Percentiles rank a stretch among this genome's conserved stretches.
Evolutionary conservation across 23 red algal genomes (phyloP).

Genomic region (Gracilaria domingensis): DNA sequence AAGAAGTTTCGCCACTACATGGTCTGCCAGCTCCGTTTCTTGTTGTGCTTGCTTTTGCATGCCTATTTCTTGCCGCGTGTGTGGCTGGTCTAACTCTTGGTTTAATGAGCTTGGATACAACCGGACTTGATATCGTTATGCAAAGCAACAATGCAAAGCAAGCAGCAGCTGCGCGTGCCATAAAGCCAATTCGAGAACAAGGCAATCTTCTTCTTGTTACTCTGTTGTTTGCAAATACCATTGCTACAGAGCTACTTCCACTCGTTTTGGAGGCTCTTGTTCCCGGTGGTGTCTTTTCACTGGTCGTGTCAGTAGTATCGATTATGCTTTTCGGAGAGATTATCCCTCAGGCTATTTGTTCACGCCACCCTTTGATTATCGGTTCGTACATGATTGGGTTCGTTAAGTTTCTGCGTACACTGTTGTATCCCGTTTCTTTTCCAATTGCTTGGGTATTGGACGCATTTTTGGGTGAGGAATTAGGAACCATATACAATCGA

Average conservation of each 20-base stretch:
- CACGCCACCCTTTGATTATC: conserved; percentile 80
- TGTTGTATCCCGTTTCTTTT: conserved; percentile 84
- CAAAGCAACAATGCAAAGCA: conserved; percentile 75
- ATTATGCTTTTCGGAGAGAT: conserved; percentile 96
- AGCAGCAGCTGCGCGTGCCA: conserved; percentile 67
- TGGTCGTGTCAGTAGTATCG: conserved; percentile 68
- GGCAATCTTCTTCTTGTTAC: conserved; percentile 96
- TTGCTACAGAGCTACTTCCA: conserved; percentile 81
- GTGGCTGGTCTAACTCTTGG: conserved; percentile 96
- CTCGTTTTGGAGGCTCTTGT: conserved; percentile 82
- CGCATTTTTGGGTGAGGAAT: conserved; percentile 83
- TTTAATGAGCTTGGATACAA: conserved; percentile 87
- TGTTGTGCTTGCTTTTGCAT: conserved; percentile 77
- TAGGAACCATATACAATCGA: conserved; percentile 82
- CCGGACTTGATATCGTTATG: conserved; percentile 79
- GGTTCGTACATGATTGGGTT: conserved; percentile 85
- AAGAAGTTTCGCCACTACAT: conserved; percentile 45
- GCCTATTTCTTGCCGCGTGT: conserved; percentile 76
- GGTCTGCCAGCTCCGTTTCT: conserved; percentile 49
- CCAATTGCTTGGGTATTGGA: conserved; percentile 88
- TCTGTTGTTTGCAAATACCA: conserved; percentile 91
- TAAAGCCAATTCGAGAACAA: conserved; percentile 93
- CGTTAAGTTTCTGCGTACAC: conserved; percentile 83
- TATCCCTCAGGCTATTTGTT: conserved; percentile 95
- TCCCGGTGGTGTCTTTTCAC: conserved; percentile 73